Evolutionary conservation across 2,329 filamentous ascomycete genomes (phyloP).

Genomic region (Trichoderma semiorbis): DNA sequence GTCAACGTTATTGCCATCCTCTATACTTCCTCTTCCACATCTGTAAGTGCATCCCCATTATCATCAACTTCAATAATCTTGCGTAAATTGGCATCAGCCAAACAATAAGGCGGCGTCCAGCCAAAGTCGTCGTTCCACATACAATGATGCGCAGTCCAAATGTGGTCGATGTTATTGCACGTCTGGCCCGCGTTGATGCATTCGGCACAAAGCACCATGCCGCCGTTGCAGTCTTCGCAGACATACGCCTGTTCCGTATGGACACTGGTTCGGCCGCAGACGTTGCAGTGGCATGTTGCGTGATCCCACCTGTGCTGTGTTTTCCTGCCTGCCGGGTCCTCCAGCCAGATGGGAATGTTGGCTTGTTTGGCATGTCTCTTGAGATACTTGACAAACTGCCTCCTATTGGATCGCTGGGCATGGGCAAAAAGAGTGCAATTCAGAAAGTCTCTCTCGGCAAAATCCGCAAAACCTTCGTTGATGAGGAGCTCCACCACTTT

Average conservation of each 20-base stretch:
- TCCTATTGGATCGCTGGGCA: neutral
- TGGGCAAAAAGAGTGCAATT: conserved; percentile 5
- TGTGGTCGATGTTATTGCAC: conserved; percentile 4
- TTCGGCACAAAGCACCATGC: conserved; percentile 12
- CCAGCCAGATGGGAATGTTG: neutral
- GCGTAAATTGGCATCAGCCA: neutral
- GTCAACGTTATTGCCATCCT: neutral
- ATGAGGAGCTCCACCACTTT: conserved; percentile 6
- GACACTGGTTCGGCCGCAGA: conserved; percentile 10
- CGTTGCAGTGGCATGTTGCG: conserved; percentile 4
- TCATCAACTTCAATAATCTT: neutral
- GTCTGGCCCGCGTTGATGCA: conserved; percentile 7
- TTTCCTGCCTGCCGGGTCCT: conserved; percentile 1
- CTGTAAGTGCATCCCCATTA: neutral
- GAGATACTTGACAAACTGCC: neutral
- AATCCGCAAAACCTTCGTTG: neutral
- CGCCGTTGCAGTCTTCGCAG: conserved; percentile 10
- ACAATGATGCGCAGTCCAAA: conserved; percentile 13
- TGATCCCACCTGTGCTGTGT: neutral
- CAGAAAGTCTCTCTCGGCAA: conserved; percentile 8
- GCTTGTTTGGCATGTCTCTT: neutral
- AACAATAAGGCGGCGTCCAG: neutral
- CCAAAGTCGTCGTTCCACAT: neutral
- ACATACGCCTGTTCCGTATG: conserved; percentile 4
- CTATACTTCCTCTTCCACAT: neutral